Percentiles rank a stretch among this genome's conserved stretches.
phyloP scores from a whole-genome alignment of 2,329 filamentous ascomycete species.

The Calonectria honghensis region DNA sequence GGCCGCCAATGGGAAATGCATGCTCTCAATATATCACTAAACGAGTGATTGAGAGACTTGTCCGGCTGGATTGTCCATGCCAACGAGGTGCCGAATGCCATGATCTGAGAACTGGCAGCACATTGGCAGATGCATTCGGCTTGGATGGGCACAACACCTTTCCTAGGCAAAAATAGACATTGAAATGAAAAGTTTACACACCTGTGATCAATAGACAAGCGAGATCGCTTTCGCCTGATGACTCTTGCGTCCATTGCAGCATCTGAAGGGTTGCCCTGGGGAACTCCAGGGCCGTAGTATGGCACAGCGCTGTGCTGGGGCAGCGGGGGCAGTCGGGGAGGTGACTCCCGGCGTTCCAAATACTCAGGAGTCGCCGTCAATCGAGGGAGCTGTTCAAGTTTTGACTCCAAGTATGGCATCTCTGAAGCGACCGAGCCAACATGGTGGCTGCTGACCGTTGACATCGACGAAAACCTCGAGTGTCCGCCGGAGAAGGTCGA shows the following conservation, averaged over 20 bases:
- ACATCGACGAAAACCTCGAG: slow-evolving; percentile 73
- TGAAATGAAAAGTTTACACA: slow-evolving; percentile 37
- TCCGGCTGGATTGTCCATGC: not conserved
- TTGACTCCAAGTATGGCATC: slow-evolving; percentile 62
- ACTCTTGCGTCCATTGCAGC: slow-evolving; percentile 43
- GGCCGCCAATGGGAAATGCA: slow-evolving; percentile 2
- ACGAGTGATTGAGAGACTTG: slow-evolving; percentile 8
- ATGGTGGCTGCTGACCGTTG: slow-evolving; percentile 66
- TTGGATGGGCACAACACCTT: not conserved
- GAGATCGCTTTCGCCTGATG: slow-evolving; percentile 47
- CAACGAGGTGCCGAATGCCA: not conserved
- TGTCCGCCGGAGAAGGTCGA: slow-evolving; percentile 68
- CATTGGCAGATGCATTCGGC: not conserved
- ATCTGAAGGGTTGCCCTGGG: slow-evolving; percentile 43
- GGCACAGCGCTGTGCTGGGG: slow-evolving; percentile 33
- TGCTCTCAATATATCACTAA: slow-evolving; percentile 10
- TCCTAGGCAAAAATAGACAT: not conserved
- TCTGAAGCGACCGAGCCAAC: slow-evolving; percentile 61
- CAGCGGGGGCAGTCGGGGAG: slow-evolving; percentile 39
- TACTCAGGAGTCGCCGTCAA: slow-evolving; percentile 43
- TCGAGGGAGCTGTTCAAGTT: slow-evolving; percentile 55
- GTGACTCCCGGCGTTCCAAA: slow-evolving; percentile 32
- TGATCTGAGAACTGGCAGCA: not conserved
- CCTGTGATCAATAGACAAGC: slow-evolving; percentile 53
- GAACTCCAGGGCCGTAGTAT: slow-evolving; percentile 23